phyloP scores from a whole-genome alignment of 1,139 yeast species.

The Spathaspora sp. region DNA sequence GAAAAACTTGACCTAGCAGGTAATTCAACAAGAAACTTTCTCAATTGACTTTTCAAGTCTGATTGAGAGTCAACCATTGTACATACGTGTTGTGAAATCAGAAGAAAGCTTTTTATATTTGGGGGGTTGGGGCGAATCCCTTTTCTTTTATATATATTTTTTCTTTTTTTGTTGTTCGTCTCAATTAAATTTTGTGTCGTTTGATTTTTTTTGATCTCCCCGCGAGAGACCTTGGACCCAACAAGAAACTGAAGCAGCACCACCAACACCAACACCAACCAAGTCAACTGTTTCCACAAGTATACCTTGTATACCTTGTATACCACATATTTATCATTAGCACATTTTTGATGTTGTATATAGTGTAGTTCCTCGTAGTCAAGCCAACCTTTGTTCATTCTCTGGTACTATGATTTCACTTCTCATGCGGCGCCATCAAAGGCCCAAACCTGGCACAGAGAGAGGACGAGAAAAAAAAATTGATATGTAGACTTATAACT shows the following conservation, averaged over 20 bases:
- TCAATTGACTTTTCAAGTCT: slow-evolving; percentile 8
- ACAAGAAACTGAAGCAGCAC: no score
- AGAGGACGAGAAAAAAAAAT: background rate
- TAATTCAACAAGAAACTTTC: slow-evolving; percentile 27
- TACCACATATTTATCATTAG: no score
- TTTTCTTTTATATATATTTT: no score
- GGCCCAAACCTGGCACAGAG: background rate
- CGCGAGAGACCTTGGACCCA: no score
- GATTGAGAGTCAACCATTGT: background rate
- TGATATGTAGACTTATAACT: background rate
- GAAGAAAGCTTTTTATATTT: background rate
- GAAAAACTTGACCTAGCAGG: slow-evolving; percentile 23
- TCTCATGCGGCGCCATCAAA: background rate
- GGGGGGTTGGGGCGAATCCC: no score
- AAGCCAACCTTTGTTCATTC: no score
- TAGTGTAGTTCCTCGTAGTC: no score
- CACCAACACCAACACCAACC: no score
- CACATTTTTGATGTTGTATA: no score
- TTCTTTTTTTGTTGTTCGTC: background rate
- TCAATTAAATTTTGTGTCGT: background rate
- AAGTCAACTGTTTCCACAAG: no score
- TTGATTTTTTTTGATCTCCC: background rate
- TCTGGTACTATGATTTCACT: no score
- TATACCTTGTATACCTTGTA: no score
- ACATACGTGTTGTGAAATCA: background rate